Conservation (phyloP, 768 basidiomycete species). For the Boletus insuetus region DNA sequence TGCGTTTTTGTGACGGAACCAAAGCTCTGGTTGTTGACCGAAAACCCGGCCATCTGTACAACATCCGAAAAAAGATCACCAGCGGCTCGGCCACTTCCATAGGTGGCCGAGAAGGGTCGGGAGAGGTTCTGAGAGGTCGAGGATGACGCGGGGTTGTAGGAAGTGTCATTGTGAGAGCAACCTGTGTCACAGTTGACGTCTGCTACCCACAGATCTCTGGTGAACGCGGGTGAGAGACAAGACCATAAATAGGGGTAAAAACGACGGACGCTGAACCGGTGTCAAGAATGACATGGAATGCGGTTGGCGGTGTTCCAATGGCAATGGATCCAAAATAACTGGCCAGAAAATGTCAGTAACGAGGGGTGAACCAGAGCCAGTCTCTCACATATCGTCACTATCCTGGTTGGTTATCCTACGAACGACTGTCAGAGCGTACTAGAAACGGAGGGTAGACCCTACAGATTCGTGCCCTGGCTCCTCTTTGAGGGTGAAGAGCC, state of each 20-base stretch:
- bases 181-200: constrained; percentile 45
- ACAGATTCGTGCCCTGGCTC: constrained; percentile 54
- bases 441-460: constrained; percentile 16
- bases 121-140: constrained; percentile 58
- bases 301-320: constrained; percentile 77
- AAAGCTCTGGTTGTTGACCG: constrained; percentile 74
- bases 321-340: constrained; percentile 76
- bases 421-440: background rate
- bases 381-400: constrained; percentile 56
- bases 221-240: background rate
- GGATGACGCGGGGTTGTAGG: constrained; percentile 52
- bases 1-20: constrained; percentile 38
- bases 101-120: constrained; percentile 63
- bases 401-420: constrained; percentile 62
- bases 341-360: constrained; percentile 2
- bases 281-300: constrained; percentile 86
- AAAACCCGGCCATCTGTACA: constrained; percentile 89
- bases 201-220: constrained; percentile 84
- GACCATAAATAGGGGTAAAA: background rate
- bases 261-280: constrained; percentile 73
- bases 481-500: constrained; percentile 34
- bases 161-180: constrained; percentile 44
- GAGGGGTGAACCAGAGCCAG: constrained; percentile 14
- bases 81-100: constrained; percentile 75
- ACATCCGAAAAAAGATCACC: constrained; percentile 72